phyloP scores from a whole-genome alignment of 257 asterid genomes.

The Leptodermis oblonga region DNA sequence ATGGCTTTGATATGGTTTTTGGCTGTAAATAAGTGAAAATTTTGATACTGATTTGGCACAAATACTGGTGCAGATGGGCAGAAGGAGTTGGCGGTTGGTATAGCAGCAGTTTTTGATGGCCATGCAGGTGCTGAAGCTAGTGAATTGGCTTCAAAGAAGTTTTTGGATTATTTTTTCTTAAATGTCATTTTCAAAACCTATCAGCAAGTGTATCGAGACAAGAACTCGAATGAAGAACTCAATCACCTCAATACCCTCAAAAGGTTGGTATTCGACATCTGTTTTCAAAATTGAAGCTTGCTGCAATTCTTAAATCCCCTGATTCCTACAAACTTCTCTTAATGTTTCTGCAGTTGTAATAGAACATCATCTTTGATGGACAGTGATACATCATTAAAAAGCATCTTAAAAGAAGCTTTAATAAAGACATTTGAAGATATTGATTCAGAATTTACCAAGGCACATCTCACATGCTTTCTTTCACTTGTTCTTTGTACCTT shows the following conservation, averaged over 20 bases:
- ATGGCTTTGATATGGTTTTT: not conserved
- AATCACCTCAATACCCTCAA: conserved; percentile 4
- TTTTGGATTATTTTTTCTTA: conserved; percentile 43
- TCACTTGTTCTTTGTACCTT: conserved; percentile 9
- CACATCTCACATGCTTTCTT: conserved; percentile 17
- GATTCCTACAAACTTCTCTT: conserved; percentile 10
- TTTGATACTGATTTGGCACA: conserved; percentile 3
- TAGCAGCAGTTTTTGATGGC: conserved; percentile 80
- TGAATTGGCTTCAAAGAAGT: conserved; percentile 57
- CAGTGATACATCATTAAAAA: conserved; percentile 22
- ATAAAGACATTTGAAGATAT: conserved; percentile 58
- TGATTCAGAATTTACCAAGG: conserved; percentile 62
- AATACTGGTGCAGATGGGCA: conserved; percentile 35
- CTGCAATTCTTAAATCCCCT: not conserved
- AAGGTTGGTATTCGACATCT: conserved; percentile 22
- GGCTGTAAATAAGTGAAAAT: not conserved
- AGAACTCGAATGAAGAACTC: conserved; percentile 24
- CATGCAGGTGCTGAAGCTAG: conserved; percentile 80
- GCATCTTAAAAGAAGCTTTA: conserved; percentile 52
- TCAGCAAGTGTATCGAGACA: conserved; percentile 26
- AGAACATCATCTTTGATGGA: conserved; percentile 20
- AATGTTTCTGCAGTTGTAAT: conserved; percentile 28
- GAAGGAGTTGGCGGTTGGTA: conserved; percentile 35
- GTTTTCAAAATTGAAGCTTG: not conserved
- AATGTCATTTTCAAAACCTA: conserved; percentile 43